Percentiles rank a stretch among this genome's conserved stretches.
Conservation (phyloP, 2,329 filamentous ascomycete species). For the Aspergillus calidoustus region DNA sequence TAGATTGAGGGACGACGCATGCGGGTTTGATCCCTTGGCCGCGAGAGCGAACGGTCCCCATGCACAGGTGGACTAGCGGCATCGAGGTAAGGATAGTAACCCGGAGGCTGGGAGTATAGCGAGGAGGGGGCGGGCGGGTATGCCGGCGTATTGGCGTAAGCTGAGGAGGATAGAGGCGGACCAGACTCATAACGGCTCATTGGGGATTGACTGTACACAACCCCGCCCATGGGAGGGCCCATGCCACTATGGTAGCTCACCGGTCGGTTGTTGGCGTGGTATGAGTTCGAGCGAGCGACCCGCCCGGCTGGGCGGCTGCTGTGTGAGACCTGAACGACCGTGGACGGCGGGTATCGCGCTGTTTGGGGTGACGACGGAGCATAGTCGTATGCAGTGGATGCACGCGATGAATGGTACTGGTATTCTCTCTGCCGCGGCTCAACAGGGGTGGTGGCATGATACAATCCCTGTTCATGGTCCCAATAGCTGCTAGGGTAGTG, state of each 20-base stretch:
- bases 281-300: conserved; percentile 38
- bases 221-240: conserved; percentile 31
- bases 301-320: conserved; percentile 35
- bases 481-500: conserved; percentile 40
- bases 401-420: conserved; percentile 34
- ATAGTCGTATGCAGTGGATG: conserved; percentile 35
- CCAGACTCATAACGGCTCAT: conserved; percentile 40
- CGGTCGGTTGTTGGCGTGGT: conserved; percentile 42
- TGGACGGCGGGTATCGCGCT: conserved; percentile 34
- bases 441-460: conserved; percentile 38
- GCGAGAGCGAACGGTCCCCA: conserved; percentile 41
- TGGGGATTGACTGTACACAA: conserved; percentile 35
- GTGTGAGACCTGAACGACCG: conserved; percentile 35
- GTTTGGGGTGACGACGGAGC: conserved; percentile 38
- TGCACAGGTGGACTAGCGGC: conserved; percentile 34
- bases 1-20: conserved; percentile 41
- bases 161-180: conserved; percentile 43
- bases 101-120: conserved; percentile 34
- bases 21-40: conserved; percentile 37
- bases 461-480: conserved; percentile 41
- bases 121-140: conserved; percentile 33
- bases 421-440: conserved; percentile 40
- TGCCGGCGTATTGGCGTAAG: conserved; percentile 36
- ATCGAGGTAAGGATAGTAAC: conserved; percentile 36
- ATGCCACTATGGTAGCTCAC: conserved; percentile 45